A percentile compares a stretch with the other conserved stretches of the same genome.
These are phyloP conservation scores for Candida boleticola DNA, from an alignment of 805 yeast genomes.

Conservation along the genomic window DNA sequence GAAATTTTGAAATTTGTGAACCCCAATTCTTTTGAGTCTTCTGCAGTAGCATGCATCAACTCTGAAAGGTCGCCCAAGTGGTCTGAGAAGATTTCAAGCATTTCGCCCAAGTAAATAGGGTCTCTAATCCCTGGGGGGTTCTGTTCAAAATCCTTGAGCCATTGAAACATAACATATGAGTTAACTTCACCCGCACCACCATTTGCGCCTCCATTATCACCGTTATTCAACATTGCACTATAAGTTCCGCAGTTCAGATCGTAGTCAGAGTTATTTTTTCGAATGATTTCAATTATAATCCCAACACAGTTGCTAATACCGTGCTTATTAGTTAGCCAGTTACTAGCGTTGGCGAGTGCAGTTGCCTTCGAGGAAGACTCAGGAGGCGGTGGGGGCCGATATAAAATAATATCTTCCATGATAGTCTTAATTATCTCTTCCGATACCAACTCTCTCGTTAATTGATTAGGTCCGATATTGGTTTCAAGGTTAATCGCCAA, in stretches of 20 bases:
- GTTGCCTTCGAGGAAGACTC: no score
- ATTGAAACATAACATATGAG: conserved; percentile 40
- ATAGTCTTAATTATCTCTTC: conserved; percentile 63
- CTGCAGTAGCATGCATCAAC: conserved; percentile 38
- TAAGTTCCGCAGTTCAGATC: conserved; percentile 84
- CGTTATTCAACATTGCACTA: conserved; percentile 51
- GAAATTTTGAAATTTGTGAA: conserved; percentile 88
- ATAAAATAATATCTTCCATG: conserved; percentile 69
- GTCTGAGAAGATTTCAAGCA: conserved; percentile 74
- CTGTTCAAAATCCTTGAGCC: conserved; percentile 57
- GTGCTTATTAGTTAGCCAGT: conserved; percentile 57
- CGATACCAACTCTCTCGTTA: conserved; percentile 87
- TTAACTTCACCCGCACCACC: conserved; percentile 36
- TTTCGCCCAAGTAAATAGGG: conserved; percentile 86
- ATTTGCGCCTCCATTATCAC: conserved; percentile 15
- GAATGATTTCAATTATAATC: conserved; percentile 86
- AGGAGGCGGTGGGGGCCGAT: conserved; percentile 17
- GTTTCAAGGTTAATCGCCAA: conserved; percentile 80
- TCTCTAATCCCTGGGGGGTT: conserved; percentile 93
- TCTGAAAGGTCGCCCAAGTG: conserved; percentile 67
- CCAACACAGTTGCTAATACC: conserved; percentile 95
- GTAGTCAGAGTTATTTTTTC: conserved; percentile 95
- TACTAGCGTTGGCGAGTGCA: conserved; percentile 5
- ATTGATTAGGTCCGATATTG: conserved; percentile 92
- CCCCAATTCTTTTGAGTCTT: conserved; percentile 58